Evolutionary conservation across 306 rosid genomes (phyloP).

Genomic region (Amphicarpaea edgeworthii): DNA sequence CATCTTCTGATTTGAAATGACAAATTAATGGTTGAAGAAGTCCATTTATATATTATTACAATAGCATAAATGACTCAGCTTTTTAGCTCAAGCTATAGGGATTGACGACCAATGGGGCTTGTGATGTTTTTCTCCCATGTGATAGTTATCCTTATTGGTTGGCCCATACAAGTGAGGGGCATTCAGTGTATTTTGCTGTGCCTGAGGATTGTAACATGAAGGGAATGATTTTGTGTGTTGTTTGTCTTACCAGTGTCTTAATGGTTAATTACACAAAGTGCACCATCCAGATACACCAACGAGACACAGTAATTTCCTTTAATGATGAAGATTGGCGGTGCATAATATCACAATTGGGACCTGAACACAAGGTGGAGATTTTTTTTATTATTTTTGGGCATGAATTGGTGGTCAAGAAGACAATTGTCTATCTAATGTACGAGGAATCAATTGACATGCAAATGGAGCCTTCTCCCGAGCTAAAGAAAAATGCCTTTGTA

Average conservation of each 20-base stretch:
- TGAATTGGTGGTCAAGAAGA: neutral
- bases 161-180: neutral
- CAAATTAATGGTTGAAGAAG: neutral
- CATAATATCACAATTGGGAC: neutral
- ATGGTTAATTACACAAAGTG: neutral
- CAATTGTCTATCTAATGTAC: neutral
- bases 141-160: slow-evolving; percentile 36
- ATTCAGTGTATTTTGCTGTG: neutral
- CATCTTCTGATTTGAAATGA: no score
- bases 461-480: no score
- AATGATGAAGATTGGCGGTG: neutral
- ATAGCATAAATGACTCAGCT: neutral
- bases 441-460: neutral
- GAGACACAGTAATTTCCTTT: neutral
- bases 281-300: neutral
- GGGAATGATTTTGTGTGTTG: neutral
- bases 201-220: neutral
- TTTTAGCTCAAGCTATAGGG: neutral
- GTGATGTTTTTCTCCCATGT: slow-evolving; percentile 12
- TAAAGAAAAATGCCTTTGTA: neutral
- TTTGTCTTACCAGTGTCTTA: neutral
- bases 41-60: neutral
- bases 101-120: neutral
- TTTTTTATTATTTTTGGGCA: neutral
- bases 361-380: slow-evolving; percentile 14